Evolutionary conservation across 345 rosid genomes (phyloP).

Genomic region (Iberis pinnata): DNA sequence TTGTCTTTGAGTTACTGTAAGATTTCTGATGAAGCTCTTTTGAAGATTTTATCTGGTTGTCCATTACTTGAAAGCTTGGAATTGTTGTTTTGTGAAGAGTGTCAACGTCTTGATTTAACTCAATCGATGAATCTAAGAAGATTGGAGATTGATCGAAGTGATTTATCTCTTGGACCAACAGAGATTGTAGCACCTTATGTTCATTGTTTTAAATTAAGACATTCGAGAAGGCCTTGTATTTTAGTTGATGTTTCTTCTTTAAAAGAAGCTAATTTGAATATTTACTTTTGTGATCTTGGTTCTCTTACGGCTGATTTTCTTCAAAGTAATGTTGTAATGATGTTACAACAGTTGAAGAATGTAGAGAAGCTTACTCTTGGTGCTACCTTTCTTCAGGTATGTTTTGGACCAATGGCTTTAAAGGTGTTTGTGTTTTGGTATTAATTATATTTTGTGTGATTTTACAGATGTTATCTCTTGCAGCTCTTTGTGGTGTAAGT

Average conservation of each 20-base stretch:
- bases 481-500: constrained; percentile 17
- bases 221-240: constrained; percentile 10
- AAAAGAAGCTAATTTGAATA: constrained; percentile 19
- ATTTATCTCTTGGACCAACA: constrained; percentile 20
- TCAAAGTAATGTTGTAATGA: constrained; percentile 21
- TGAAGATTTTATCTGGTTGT: constrained; percentile 17
- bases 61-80: constrained; percentile 23
- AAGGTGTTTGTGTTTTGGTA: no score
- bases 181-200: constrained; percentile 25
- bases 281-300: constrained; percentile 23
- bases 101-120: constrained; percentile 22
- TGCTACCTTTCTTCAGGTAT: constrained; percentile 30
- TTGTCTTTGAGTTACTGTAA: constrained; percentile 27
- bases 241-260: constrained; percentile 24
- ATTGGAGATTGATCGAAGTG: constrained; percentile 27
- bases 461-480: constrained; percentile 27
- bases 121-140: constrained; percentile 2
- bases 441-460: background rate
- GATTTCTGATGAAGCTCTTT: constrained; percentile 14
- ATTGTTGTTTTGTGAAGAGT: constrained; percentile 17
- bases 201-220: constrained; percentile 21
- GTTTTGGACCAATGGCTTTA: no score
- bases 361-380: constrained; percentile 25
- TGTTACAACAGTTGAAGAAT: constrained; percentile 18
- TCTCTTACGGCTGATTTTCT: constrained; percentile 8